These are phyloP conservation scores for Candida corydali DNA, from an alignment of 805 yeast genomes.

Conservation along the genomic window DNA sequence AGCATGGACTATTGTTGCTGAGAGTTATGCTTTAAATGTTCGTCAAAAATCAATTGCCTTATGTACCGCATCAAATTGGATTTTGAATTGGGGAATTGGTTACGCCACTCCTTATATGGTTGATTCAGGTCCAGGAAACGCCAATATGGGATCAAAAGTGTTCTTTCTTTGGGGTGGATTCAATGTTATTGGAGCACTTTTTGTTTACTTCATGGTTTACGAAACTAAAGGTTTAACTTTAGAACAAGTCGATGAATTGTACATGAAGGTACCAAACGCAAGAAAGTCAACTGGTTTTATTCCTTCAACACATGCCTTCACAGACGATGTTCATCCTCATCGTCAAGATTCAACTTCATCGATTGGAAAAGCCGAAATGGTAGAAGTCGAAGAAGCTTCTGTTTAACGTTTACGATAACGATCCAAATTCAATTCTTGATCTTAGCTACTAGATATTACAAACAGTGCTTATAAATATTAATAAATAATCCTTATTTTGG, in stretches of 20 bases:
- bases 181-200: conserved; percentile 29
- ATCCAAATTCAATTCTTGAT: neutral
- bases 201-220: conserved; percentile 30
- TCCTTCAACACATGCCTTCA: conserved; percentile 35
- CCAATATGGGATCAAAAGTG: conserved; percentile 36
- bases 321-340: conserved; percentile 16
- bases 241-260: conserved; percentile 40
- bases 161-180: conserved; percentile 43
- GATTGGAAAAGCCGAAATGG: conserved; percentile 12
- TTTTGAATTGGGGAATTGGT: conserved; percentile 40
- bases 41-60: conserved; percentile 38
- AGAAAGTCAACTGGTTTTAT: conserved; percentile 29
- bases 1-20: conserved; percentile 37
- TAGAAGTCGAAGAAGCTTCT: conserved; percentile 10
- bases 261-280: conserved; percentile 27
- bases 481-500: too few relatives aligned
- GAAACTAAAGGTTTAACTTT: conserved; percentile 40
- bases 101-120: conserved; percentile 41
- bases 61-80: conserved; percentile 40
- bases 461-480: too few relatives aligned
- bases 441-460: neutral
- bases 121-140: conserved; percentile 35
- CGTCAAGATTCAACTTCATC: conserved; percentile 15
- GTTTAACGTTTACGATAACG: conserved; percentile 5
- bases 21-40: conserved; percentile 32